Evolutionary conservation across 2,329 filamentous ascomycete species (phyloP), one percentile per base, ranked within the genome.

Genomic region (Talaromyces sp.): DNA sequence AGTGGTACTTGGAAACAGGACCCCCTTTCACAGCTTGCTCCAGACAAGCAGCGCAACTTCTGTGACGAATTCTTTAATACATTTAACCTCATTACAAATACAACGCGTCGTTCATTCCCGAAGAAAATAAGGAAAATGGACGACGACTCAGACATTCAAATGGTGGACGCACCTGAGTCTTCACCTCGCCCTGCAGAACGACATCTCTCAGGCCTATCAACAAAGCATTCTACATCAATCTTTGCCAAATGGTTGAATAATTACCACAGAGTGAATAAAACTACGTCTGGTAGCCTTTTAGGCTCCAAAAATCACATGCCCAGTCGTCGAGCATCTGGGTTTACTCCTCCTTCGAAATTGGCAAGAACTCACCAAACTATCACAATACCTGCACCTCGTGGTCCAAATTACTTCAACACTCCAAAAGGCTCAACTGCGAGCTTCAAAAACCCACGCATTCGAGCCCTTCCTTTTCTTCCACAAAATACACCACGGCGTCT

Each of bases 61-160:
- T 37, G 24, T 56, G 31, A 16, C 31, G n/a, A 56, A 24, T 56
- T 56, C 33, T 37, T 24, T 35, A 11, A 19, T 33, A 54, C 27
- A 35, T 27, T 54, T 14, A 2, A 24, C 2, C n/a, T 37, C n/a
- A 13, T 45, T 41, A 11, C 16, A 13, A 45, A 13, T 0, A 9
- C 14, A 4, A 59, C 13, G 19, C 35, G 27, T 43, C 37, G 37
- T 37, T 10, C 37, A 6, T 37, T 47, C 31, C 39, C 41, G 13
- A 47, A 57, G 37, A 63, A 47, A 57, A 35, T 49, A 47, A 39
- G 39, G 50, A 24, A 63, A 47, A 63, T 62, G 60, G 49, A 56
- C 19, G 24, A 14, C 49, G 50, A 57, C 35, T 35, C 37, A 2
- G 27, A 56, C n/a, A 57, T 62, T 1, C 0, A 11, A 3, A 59